Evolutionary conservation across 1,139 yeast species (phyloP), one percentile per base, ranked within the genome.

Genomic region (Taiozyma onychis): DNA sequence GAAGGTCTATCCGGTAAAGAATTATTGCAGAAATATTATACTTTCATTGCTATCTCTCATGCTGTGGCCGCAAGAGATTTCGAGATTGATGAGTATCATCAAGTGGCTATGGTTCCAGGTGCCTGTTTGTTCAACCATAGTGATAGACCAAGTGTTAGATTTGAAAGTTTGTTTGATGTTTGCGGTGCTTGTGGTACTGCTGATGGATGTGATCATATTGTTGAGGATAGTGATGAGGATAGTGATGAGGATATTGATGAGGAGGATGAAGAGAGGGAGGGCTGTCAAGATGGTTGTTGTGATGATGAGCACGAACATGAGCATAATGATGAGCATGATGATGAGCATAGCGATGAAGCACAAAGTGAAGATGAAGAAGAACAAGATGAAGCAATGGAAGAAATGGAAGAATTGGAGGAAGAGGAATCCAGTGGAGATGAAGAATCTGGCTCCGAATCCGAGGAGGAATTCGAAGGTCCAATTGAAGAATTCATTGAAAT

Each of bases 111-210:
- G 53, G 96, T 90, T 32, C 97, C 97, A 0, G 91, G 91, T 16
- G 97, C 97, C 0, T 96, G 91, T 66, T 70, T 91, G 46, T 90
- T 90, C 69, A 90, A 90, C 58, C 97, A 89, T 63, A 76, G 77
- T 10, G 72, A 55, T 10, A 72, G 77, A 43, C 87, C 83, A 49
- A 75, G 81, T 59, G 90, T 85, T 7, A 88, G 86, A 65, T 90
- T 90, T 64, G 87, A 85, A 50, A 77, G 91, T 45, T 72, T 79
- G 34, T 85, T 77, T 32, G 83, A 79, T 28, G 96, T 88, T 0
- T 90, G 97, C 68, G 77, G 66, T 2, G 62, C 66, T 27, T 90
- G 97, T 72, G 97, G 97, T 7, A 83, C 77, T 48, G 57, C 71
- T n/a, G 73, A 68, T 14, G 80, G 72, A 2, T 85, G 90, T 69